Base-by-base conservation (phyloP, 495 filamentous ascomycete genomes). In the Talaromyces nanjingensis region DNA sequence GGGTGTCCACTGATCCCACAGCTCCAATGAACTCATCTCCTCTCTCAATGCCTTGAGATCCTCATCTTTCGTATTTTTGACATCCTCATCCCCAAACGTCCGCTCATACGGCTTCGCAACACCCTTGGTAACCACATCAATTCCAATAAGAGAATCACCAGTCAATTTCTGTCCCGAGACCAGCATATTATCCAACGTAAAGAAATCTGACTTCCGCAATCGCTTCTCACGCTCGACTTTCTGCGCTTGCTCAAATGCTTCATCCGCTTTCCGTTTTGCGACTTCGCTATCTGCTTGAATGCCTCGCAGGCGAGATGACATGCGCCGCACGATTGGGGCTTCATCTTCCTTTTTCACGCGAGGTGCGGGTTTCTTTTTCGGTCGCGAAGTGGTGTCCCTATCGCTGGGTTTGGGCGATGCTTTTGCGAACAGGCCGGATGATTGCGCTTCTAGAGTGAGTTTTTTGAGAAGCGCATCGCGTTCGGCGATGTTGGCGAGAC, bases 1-100 rank as follows among this genome's bases (percentile, higher is more conserved):
- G 0, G 92, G 91, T 20, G 86, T 84, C 81, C 89, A 96, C 25
- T 83, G 83, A 54, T 93, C 89, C 77, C 92, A 98, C 16, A 98
- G 72, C 64, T 88, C 79, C 45, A 98, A 73, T 0, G 84, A 83
- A 69, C 83, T 87, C 90, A 98, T 92, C 65, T 87, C 87, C 76
- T 93, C 79, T 59, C 96, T 83, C 64, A 97, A 66, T 0, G 83
- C 83, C 74, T 88, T 90, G 8, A 98, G 71, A 29, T 85, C 87
- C 68, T 88, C 87, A 70, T 97, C 89, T 0, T 81, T 85, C 0
- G 93, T 97, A 59, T 87, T 85, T 66, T 92, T 83, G 45, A 96
- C 85, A 76, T 98, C 89, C 34, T 88, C 83, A 1, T 89, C 86
- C 1, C 82, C 87, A 70, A 98, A 97, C 0, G 93, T 96, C 29